These are phyloP conservation scores for Leccinum barrowsii DNA, from an alignment of 768 basidiomycete genomes.

Conservation along the genomic window DNA sequence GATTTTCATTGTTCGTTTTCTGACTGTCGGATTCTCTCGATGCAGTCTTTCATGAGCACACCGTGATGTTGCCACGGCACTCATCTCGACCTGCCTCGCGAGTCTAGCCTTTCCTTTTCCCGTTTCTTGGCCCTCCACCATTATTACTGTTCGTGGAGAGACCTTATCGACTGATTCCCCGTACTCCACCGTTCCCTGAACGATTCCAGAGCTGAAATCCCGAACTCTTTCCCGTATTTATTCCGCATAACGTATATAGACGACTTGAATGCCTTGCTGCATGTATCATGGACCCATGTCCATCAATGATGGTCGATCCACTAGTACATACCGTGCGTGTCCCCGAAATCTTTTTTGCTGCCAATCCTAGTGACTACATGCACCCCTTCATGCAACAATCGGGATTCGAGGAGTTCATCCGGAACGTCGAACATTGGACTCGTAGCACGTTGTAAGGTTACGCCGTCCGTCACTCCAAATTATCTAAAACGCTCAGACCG, in stretches of 20 bases:
- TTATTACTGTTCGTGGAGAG: not conserved
- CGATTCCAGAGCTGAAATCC: too few relatives aligned
- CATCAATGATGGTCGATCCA: too few relatives aligned
- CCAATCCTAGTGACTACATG: not conserved
- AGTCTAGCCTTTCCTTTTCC: not conserved
- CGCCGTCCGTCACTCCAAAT: not conserved
- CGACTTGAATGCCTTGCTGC: not conserved
- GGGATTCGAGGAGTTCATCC: not conserved
- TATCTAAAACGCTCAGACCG: not conserved
- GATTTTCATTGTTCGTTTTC: not conserved
- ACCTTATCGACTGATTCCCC: not conserved
- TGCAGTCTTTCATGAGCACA: conserved; percentile 12
- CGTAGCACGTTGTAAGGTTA: too few relatives aligned
- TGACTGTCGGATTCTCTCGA: not conserved
- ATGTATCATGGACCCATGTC: too few relatives aligned
- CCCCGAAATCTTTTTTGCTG: too few relatives aligned
- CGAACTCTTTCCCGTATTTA: not conserved
- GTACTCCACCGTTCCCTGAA: too few relatives aligned
- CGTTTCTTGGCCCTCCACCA: too few relatives aligned
- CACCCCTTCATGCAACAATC: not conserved
- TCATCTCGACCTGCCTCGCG: not conserved
- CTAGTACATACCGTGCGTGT: too few relatives aligned
- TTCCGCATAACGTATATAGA: not conserved
- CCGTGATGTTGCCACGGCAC: not conserved
- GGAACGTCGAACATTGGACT: not conserved